Base-by-base conservation (phyloP, 345 rosid species). In the Salix arbutifolia region DNA sequence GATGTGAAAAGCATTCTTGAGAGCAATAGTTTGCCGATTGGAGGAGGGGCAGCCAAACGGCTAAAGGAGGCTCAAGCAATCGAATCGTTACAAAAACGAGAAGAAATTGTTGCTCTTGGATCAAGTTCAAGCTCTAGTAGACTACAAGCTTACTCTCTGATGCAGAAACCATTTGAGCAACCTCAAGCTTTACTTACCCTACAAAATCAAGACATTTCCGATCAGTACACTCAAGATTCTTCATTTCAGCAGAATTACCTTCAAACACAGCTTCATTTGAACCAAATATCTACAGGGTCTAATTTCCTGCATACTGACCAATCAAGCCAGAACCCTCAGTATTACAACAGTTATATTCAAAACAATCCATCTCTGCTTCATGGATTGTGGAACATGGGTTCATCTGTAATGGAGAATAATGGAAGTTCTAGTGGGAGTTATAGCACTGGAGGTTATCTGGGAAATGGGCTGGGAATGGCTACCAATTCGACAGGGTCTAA, bases 1-100 rank as follows among this genome's bases (percentile, higher is more conserved):
- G 99, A 96, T 38, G 99, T 96, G 65, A 96, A 96, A 83, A 91
- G 94, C 23, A 96, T 96, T 72, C 97, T 96, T 23, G 99, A 96
- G 84, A 94, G 97, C 91, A 92, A 84, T 83, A 88, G 95, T 5
- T 84, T 96, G 67, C 99, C 98, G 9, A 94, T 96, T 14, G 98
- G 99, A 21, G 99, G 99, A 25, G 99, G 98, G 6, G 99, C 98
- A 0, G 99, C 98, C 10, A 96, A 96, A 73, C 73, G 98, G 16
- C 88, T 96, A 12, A 96, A 96, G 81, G 99, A 96, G 78, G 99
- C 99, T n/a, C 99, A 94, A 64, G 99, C 98, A 9, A 74, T 96
- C 4, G 99, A 96, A 83, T 85, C 94, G 1, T 90, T 97, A 4
- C 81, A 93, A 76, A 91, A 91, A 79, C 87, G 95, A 0, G 97